Conservation (phyloP, 139 green algal genomes). For the Chlamydomonas sp. region DNA sequence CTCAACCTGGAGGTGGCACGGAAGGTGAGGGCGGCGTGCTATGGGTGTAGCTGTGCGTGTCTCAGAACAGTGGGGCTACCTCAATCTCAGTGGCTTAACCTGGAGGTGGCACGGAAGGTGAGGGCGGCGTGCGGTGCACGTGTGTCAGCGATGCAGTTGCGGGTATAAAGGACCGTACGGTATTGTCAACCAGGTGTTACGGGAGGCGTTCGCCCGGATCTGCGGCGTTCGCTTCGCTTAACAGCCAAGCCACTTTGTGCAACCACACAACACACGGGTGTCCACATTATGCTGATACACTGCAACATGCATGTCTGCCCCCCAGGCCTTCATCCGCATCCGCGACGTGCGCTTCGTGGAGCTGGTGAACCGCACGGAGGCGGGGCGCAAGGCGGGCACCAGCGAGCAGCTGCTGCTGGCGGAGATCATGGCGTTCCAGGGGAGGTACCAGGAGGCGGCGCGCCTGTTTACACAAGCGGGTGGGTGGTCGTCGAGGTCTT, state of each 20-base stretch:
- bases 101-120: conserved; percentile 75
- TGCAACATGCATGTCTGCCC: too few relatives aligned
- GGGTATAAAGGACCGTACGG: too few relatives aligned
- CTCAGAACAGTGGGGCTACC: neutral
- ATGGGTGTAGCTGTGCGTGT: neutral
- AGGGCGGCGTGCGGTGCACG: too few relatives aligned
- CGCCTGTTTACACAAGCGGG: conserved; percentile 64
- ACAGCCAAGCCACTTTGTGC: too few relatives aligned
- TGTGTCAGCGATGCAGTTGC: too few relatives aligned
- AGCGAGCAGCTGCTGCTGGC: conserved; percentile 65
- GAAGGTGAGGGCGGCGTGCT: conserved; percentile 27
- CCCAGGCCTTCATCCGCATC: conserved; percentile 73
- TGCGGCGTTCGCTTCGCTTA: too few relatives aligned
- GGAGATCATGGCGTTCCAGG: conserved; percentile 78
- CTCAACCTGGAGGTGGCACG: conserved; percentile 77
- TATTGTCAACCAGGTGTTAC: too few relatives aligned
- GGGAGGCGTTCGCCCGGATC: too few relatives aligned
- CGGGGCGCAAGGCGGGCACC: conserved; percentile 43
- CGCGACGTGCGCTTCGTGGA: conserved; percentile 79
- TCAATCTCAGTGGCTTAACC: conserved; percentile 52
- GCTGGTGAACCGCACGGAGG: conserved; percentile 73
- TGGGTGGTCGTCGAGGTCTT: neutral
- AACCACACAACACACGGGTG: too few relatives aligned
- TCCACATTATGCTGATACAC: too few relatives aligned
- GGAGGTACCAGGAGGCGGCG: conserved; percentile 79